Base-by-base conservation (phyloP, 2,329 filamentous ascomycete genomes). In the Talaromyces sp. region DNA sequence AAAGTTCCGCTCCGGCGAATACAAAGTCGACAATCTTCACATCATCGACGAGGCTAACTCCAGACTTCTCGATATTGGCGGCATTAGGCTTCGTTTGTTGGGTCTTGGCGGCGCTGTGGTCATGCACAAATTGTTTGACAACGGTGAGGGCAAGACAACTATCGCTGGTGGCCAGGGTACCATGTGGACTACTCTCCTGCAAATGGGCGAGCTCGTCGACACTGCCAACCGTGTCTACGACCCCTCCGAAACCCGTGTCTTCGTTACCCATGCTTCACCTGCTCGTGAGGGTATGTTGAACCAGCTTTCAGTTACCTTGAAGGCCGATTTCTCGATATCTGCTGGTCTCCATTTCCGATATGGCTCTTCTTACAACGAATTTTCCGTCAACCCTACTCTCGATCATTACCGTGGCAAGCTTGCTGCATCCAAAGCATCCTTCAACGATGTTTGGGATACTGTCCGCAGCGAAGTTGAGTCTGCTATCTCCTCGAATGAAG, bases 91-190 rank as follows among this genome's bases (percentile, higher is more conserved):
- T 67, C 90, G 95, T 71, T 84, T 99, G 57, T 86, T 99, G 33
- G 95, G 95, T 66, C 84, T 99, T 37, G 95, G 95, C 67, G 95
- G 95, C 71, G 95, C 95, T 6, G 93, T 99, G 5, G 95, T 99
- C 64, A 99, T 99, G 92, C 95, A 99, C 84, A 99, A 99, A 83
- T 86, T 99, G 18, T 99, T 99, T 73, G 95, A 99, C 77, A 99
- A 99, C 69, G 95, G 95, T 61, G 95, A 99, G 74, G 95, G 95
- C 65, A 88, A 93, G 77, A 99, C 95, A 58, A 99, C 96, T 1
- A 99, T 99, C 77, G 95, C 95, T 23, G 95, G 95, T 74, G 95
- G 95, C 21, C 95, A 99, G 77, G 95, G 95, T 66, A 99, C 95
- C 52, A 99, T 99, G 95, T 99, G 95, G 95, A 99, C 95, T 7